Base-by-base conservation (phyloP, 2,329 filamentous ascomycete genomes). In the Lachnellula occidentalis region DNA sequence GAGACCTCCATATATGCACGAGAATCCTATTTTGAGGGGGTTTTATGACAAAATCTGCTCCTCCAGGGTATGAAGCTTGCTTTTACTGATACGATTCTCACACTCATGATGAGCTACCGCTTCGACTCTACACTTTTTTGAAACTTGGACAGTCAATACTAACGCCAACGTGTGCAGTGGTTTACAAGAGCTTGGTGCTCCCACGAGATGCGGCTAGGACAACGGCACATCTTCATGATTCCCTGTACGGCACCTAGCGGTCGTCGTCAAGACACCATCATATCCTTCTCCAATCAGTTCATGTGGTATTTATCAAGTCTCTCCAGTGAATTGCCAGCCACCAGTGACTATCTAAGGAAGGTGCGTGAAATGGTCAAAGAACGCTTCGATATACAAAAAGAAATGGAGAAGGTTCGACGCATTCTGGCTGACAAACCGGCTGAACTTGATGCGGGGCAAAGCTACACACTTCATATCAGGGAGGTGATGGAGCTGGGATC, bases 161-260 rank as follows among this genome's bases (percentile, higher is more conserved):
- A 14, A 39, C 17, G 9, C 2, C 24, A 9, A 27, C 11, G 11
- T 27, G 36, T 27, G 36, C n/a, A 54, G 47, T 54, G 52, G 52
- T 54, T 54, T 21, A 50, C 52, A 8, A 42, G 52, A 41, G 52
- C 52, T 4, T 54, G 52, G 47, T 54, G 52, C 36, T 50, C 52
- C 4, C 52, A 54, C 21, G 52, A 50, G 22, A 45, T 54, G 46
- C 52, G 24, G 15, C 17, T 54, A 6, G 47, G 52, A 11, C 37
- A 50, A 17, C 49, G 45, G 5, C 37, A 37, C 9, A 15, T 34
- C 15, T 54, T 50, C 21, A 27, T 50, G n/a, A 54, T 54, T 14
- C 47, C 46, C 7, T 54, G 52, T 22, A 11, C 41, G 21, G 8
- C 41, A 11, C 8, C 15, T 15, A 1, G 5, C 34, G 37, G 24